A percentile compares a stretch with the other conserved stretches of the same genome.
Evolutionary conservation across 2,329 filamentous ascomycete species (phyloP).

Genomic region (Neonectria faginata): DNA sequence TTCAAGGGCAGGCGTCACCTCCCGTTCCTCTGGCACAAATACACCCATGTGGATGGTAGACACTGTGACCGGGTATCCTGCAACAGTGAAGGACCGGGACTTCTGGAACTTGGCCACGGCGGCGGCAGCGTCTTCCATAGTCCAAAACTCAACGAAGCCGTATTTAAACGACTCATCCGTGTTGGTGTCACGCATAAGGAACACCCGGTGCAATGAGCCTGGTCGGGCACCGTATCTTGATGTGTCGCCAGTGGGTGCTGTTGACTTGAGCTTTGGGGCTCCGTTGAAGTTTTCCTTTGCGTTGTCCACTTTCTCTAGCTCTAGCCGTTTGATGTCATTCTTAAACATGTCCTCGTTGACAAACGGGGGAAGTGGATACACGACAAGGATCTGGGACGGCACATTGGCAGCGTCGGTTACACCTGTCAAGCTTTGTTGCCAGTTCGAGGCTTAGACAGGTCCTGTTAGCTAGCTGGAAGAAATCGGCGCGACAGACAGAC

Average conservation of each 20-base stretch:
- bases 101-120: conserved; percentile 79
- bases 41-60: conserved; percentile 87
- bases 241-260: conserved; percentile 65
- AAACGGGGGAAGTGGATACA: conserved; percentile 77
- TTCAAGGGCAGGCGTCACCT: conserved; percentile 65
- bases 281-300: conserved; percentile 58
- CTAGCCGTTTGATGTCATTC: conserved; percentile 79
- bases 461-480: conserved; percentile 11
- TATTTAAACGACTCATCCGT: conserved; percentile 82
- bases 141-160: conserved; percentile 86
- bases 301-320: conserved; percentile 67
- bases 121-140: conserved; percentile 78
- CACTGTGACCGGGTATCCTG: conserved; percentile 76
- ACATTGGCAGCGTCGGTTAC: conserved; percentile 63
- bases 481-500: conserved; percentile 11
- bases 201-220: conserved; percentile 79
- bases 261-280: conserved; percentile 68
- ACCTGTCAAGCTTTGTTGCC: conserved; percentile 58
- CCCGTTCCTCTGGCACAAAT: conserved; percentile 79
- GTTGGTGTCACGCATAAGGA: conserved; percentile 79
- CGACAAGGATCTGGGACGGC: conserved; percentile 80
- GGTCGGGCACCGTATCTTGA: conserved; percentile 76
- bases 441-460: conserved; percentile 41
- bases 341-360: conserved; percentile 79
- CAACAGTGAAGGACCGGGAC: conserved; percentile 81